Evolutionary conservation across 2,329 filamentous ascomycete genomes (phyloP).

Genomic region (Colletotrichum godetiae): DNA sequence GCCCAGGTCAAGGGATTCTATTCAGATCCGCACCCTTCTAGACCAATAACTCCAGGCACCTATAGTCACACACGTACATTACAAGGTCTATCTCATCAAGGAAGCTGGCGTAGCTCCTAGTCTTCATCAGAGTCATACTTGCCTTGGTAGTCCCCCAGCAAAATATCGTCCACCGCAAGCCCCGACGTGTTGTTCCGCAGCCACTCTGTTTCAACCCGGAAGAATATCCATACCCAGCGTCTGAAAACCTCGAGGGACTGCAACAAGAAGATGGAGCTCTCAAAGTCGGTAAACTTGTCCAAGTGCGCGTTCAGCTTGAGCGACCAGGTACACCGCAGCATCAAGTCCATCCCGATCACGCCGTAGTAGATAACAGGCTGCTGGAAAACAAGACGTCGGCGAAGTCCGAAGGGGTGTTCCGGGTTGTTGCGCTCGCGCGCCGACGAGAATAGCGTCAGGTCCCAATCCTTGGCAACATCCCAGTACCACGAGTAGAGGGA

Average conservation of each 20-base stretch:
- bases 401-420: conserved; percentile 81
- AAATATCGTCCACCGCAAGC: conserved; percentile 74
- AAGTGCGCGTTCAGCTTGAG: conserved; percentile 86
- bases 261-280: conserved; percentile 88
- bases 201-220: conserved; percentile 95
- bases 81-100: conserved; percentile 21
- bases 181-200: conserved; percentile 66
- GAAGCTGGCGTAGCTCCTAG: conserved; percentile 3
- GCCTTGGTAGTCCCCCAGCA: conserved; percentile 77
- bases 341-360: conserved; percentile 81
- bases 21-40: conserved; percentile 11
- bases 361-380: conserved; percentile 82
- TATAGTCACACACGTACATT: conserved; percentile 26
- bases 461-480: conserved; percentile 98
- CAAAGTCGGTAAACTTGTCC: conserved; percentile 86
- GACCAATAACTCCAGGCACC: conserved; percentile 24
- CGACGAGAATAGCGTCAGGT: conserved; percentile 82
- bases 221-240: conserved; percentile 97
- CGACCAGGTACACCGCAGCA: conserved; percentile 90
- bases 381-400: conserved; percentile 79
- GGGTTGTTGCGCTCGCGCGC: conserved; percentile 66
- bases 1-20: not conserved
- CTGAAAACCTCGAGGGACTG: conserved; percentile 88
- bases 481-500: conserved; percentile 98
- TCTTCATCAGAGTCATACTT: conserved; percentile 56